phyloP scores from a whole-genome alignment of 306 rosid species.

The Alnus glutinosa region DNA sequence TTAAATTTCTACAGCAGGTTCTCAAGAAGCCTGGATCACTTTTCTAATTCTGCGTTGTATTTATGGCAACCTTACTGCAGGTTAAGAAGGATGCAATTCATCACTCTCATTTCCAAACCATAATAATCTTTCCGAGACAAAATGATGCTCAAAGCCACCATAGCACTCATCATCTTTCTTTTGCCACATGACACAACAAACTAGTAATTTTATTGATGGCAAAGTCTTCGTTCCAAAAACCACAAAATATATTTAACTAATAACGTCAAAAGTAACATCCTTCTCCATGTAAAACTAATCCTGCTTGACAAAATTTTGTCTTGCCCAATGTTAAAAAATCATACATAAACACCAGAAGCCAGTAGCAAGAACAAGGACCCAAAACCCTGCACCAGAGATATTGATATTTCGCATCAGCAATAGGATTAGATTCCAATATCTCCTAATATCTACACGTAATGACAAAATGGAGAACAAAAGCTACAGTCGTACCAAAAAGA shows the following conservation, averaged over 20 bases:
- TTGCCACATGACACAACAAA: neutral
- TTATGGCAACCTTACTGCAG: neutral
- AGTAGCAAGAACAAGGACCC: slow-evolving; percentile 93
- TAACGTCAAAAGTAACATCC: slow-evolving; percentile 17
- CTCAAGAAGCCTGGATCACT: too few species aligned
- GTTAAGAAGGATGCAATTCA: neutral
- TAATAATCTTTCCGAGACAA: neutral
- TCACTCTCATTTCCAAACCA: neutral
- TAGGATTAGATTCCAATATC: neutral
- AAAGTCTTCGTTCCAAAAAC: slow-evolving; percentile 10
- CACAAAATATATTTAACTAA: slow-evolving; percentile 22
- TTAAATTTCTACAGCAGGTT: too few species aligned
- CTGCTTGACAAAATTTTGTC: slow-evolving; percentile 44
- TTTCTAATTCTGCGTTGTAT: neutral
- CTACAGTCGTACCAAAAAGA: slow-evolving; percentile 62
- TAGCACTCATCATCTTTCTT: neutral
- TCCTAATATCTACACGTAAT: slow-evolving; percentile 2
- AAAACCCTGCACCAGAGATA: slow-evolving; percentile 61
- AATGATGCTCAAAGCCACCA: neutral
- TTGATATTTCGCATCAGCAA: neutral
- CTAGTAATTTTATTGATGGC: neutral
- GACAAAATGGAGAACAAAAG: slow-evolving; percentile 3
- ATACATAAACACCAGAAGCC: slow-evolving; percentile 91
- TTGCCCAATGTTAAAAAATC: slow-evolving; percentile 25
- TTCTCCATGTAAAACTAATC: slow-evolving; percentile 35